These are phyloP conservation scores for Waitea zeae DNA, from an alignment of 1,284 basidiomycete genomes.

Conservation along the genomic window DNA sequence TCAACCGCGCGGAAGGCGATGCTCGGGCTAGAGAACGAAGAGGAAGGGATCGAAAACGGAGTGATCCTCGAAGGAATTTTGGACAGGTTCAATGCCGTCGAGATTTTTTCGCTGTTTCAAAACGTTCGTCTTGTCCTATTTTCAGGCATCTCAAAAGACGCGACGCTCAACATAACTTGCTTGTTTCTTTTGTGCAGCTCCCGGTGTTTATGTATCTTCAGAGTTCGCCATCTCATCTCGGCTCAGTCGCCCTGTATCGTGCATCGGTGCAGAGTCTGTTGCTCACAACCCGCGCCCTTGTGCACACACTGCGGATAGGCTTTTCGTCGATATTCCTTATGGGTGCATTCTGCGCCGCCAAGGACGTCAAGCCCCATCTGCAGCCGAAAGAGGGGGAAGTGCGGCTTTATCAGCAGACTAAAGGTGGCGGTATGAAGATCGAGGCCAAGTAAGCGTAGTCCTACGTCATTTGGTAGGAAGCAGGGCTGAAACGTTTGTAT, in stretches of 20 bases:
- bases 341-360: constrained; percentile 64
- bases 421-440: constrained; percentile 44
- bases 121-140: too few relatives aligned
- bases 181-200: too few relatives aligned
- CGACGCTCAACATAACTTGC: too few relatives aligned
- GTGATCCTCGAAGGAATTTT: too few relatives aligned
- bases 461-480: neutral
- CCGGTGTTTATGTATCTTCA: too few relatives aligned
- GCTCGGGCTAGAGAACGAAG: constrained; percentile 10
- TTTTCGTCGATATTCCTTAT: constrained; percentile 71
- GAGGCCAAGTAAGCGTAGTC: constrained; percentile 34
- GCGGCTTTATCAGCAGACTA: constrained; percentile 24
- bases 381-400: constrained; percentile 38
- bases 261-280: constrained; percentile 57
- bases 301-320: constrained; percentile 44
- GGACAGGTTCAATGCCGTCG: too few relatives aligned
- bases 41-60: too few relatives aligned
- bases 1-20: constrained; percentile 38
- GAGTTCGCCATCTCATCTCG: constrained; percentile 53
- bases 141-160: too few relatives aligned
- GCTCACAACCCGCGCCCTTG: constrained; percentile 38
- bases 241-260: constrained; percentile 61
- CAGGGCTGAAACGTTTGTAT: constrained; percentile 5
- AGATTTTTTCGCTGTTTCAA: constrained; percentile 14
- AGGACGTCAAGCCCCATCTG: constrained; percentile 47